A percentile compares a stretch with the other conserved stretches of the same genome.
Conservation (phyloP, 2,329 filamentous ascomycete genomes). For the Colletotrichum neosansevieriae region DNA sequence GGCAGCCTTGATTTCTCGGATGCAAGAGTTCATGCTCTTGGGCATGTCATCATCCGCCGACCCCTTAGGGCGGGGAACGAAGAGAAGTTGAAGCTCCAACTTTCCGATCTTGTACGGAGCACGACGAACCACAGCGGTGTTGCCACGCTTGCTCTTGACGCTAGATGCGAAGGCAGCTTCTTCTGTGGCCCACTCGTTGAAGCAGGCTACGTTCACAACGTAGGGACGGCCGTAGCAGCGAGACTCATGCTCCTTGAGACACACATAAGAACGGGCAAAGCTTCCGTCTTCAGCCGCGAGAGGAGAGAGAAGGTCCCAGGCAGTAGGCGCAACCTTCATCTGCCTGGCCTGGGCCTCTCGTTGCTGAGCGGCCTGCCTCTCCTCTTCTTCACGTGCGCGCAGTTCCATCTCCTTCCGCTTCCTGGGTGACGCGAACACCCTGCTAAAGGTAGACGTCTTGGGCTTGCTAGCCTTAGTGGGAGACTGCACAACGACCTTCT, state of each 20-base stretch:
- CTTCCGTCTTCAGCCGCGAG: constrained; percentile 92
- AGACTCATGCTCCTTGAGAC: constrained; percentile 90
- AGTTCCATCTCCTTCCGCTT: constrained; percentile 96
- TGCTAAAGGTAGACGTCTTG: constrained; percentile 90
- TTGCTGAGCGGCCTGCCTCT: constrained; percentile 74
- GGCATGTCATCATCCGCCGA: constrained; percentile 95
- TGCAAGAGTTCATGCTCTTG: constrained; percentile 98
- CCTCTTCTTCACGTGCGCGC: constrained; percentile 84
- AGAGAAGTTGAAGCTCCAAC: constrained; percentile 91
- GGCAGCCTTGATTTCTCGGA: constrained; percentile 91
- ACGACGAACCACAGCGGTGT: constrained; percentile 77
- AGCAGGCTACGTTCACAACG: constrained; percentile 90
- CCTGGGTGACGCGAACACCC: constrained; percentile 93
- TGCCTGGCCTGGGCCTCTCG: constrained; percentile 75
- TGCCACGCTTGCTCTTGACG: constrained; percentile 92
- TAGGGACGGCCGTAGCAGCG: constrained; percentile 90
- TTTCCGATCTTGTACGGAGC: constrained; percentile 98
- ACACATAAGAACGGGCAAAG: constrained; percentile 94
- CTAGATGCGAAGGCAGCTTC: constrained; percentile 83
- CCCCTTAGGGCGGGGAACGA: constrained; percentile 91
- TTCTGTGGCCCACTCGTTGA: constrained; percentile 98
- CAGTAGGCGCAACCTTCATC: constrained; percentile 73
- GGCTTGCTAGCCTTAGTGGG: constrained; percentile 74
- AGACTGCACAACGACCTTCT: constrained; percentile 58
- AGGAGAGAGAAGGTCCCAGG: constrained; percentile 89